Conservation (phyloP, 2,329 filamentous ascomycete species). For the Fusarium hainanense region DNA sequence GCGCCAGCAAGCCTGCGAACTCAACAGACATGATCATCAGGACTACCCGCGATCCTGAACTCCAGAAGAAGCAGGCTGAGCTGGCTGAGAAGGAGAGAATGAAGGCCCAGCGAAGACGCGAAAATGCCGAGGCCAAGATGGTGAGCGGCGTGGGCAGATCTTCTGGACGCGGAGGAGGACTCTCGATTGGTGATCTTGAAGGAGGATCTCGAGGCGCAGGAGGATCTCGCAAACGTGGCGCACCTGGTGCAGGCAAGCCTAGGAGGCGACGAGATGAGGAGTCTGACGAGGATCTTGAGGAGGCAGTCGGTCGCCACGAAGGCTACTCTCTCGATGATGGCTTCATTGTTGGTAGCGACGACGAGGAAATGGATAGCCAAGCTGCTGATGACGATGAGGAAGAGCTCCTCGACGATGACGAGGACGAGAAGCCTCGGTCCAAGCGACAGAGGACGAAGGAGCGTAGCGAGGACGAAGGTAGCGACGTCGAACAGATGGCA, state of each 20-base stretch:
- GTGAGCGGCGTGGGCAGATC: constrained; percentile 65
- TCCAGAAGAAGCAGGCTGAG: constrained; percentile 79
- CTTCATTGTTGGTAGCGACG: constrained; percentile 80
- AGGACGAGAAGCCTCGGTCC: constrained; percentile 58
- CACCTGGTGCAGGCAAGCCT: constrained; percentile 60
- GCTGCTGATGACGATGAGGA: constrained; percentile 75
- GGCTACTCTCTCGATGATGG: constrained; percentile 85
- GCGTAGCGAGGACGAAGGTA: constrained; percentile 59
- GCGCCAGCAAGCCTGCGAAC: constrained; percentile 66
- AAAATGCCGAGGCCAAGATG: constrained; percentile 74
- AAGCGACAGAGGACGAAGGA: constrained; percentile 65
- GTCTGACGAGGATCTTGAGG: constrained; percentile 78
- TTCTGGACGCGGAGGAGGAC: constrained; percentile 60
- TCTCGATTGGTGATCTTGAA: constrained; percentile 78
- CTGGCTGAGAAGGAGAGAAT: constrained; percentile 78
- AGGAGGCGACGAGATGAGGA: constrained; percentile 75
- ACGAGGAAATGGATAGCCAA: constrained; percentile 72
- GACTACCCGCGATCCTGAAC: constrained; percentile 78
- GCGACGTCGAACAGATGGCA: constrained; percentile 62
- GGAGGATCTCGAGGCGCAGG: constrained; percentile 63
- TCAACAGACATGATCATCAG: constrained; percentile 74
- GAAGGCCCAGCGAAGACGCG: constrained; percentile 72
- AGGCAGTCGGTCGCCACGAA: constrained; percentile 71
- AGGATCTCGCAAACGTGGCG: constrained; percentile 64
- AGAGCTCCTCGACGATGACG: constrained; percentile 64